phyloP scores from a whole-genome alignment of 2,329 filamentous ascomycete species.

The Sordariomycetes sp. region DNA sequence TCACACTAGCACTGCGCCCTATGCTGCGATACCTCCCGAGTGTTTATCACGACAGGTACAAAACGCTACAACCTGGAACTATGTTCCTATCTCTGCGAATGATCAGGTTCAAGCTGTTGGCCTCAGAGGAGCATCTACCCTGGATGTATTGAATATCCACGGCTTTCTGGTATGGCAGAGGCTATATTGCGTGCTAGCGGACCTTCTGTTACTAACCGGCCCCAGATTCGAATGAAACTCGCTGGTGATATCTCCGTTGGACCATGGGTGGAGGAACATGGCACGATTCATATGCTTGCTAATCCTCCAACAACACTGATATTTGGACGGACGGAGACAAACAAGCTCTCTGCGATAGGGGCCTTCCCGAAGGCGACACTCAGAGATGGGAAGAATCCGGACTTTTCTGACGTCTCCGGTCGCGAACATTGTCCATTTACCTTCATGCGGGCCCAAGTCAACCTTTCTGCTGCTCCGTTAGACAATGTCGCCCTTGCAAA shows the following conservation, averaged over 20 bases:
- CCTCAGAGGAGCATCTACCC: neutral
- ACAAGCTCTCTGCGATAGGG: neutral
- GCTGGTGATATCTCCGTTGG: neutral
- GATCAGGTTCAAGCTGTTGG: neutral
- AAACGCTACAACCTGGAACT: neutral
- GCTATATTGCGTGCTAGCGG: neutral
- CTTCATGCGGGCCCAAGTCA: neutral
- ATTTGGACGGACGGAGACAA: neutral
- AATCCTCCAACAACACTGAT: neutral
- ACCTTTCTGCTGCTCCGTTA: neutral
- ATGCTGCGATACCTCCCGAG: neutral
- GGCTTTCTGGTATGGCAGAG: neutral
- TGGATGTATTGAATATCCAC: neutral
- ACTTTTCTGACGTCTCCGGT: neutral
- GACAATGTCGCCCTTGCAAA: neutral
- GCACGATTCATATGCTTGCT: neutral
- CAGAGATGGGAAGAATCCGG: neutral
- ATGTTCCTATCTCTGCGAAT: neutral
- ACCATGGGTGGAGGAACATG: neutral
- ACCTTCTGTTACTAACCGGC: neutral
- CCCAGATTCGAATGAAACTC: neutral
- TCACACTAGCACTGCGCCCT: neutral
- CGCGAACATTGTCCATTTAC: neutral
- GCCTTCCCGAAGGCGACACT: neutral
- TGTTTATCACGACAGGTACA: neutral